Evolutionary conservation across 1,139 yeast species (phyloP).

Genomic region (Protomyces macrosporus): DNA sequence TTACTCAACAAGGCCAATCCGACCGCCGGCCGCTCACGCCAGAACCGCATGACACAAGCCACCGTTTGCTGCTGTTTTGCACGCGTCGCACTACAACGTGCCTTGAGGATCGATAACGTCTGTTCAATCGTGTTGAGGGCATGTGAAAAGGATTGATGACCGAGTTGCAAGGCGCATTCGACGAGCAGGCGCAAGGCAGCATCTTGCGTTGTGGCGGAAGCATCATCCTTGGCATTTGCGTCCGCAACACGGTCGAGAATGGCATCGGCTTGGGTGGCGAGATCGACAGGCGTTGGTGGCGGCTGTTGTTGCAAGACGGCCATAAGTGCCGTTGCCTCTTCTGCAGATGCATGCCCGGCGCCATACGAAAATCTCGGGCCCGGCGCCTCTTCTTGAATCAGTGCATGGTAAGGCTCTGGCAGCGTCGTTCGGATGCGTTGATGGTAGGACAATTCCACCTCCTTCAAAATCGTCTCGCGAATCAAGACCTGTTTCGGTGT

Average conservation of each 20-base stretch:
- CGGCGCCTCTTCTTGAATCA: slow-evolving; percentile 46
- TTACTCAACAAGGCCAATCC: slow-evolving; percentile 49
- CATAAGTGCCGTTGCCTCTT: neutral
- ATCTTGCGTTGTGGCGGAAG: slow-evolving; percentile 38
- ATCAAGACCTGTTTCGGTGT: slow-evolving; percentile 76
- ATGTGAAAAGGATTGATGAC: slow-evolving; percentile 84
- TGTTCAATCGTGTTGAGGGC: slow-evolving; percentile 65
- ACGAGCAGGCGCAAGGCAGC: slow-evolving; percentile 44
- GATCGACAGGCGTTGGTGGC: slow-evolving; percentile 35
- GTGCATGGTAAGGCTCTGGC: slow-evolving; percentile 64
- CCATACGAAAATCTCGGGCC: slow-evolving; percentile 45
- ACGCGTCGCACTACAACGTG: slow-evolving; percentile 44
- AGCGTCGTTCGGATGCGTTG: slow-evolving; percentile 69
- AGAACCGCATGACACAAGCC: slow-evolving; percentile 42
- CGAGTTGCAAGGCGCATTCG: slow-evolving; percentile 73
- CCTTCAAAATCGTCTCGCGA: slow-evolving; percentile 74
- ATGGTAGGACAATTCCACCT: slow-evolving; percentile 67
- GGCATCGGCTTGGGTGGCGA: slow-evolving; percentile 35
- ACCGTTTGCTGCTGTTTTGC: slow-evolving; percentile 40
- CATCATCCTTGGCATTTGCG: slow-evolving; percentile 16
- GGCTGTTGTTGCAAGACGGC: neutral
- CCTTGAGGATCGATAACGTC: slow-evolving; percentile 50
- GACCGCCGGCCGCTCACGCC: slow-evolving; percentile 53
- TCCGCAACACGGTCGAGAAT: slow-evolving; percentile 37
- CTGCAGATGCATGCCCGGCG: neutral